Base-by-base conservation (phyloP, 129 eudicot species). In the Arctium minus region DNA sequence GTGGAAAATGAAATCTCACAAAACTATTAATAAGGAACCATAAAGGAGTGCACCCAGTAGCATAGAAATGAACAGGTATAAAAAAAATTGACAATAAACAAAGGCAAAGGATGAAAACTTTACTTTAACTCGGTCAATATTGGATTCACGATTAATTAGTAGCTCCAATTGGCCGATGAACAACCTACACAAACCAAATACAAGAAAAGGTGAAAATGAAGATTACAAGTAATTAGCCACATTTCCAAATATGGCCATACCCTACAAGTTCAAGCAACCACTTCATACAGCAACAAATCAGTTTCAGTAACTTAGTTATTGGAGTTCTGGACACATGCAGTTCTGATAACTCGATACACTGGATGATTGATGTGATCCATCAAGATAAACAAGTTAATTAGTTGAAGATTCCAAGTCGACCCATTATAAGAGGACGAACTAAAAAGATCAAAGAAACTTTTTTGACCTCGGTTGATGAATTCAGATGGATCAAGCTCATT, bases 141-240 rank as follows among this genome's bases (percentile, higher is more conserved):
- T 86, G 72, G 78, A 62, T 69, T 89, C 91, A 72, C 50, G 91
- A 88, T 75, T 80, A 71, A 90, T 75, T 76, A 82, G 86, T 8
- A 92, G 87, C 53, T 90, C 98, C 73, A 93, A 69, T 50, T 88
- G 92, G 30, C 65, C 85, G 62, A 84, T 85, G 86, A 96, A 96
- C 84, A 85, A 85, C 93, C 99, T 96, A 88, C 86, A 90, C 33
- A 60, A 42, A 65, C 37, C 67, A 76, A 17, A 62, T 73, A 46
- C 68, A 84, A 60, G 18, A 60, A 68, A 79, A 73, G 56, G 65
- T 29, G 48, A 70, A 75, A 64, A 65, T 9, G 5, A 73, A 48
- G 44, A 29, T 36, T 46, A 64, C 48, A 39, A 31, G 31, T 29
- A 65, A 83, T 56, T 42, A 15, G 31, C 39, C 73, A 39, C 17